These are phyloP conservation scores for Cenchrus purpureus DNA, from an alignment of 176 grass and related monocot species.

Conservation along the genomic window DNA sequence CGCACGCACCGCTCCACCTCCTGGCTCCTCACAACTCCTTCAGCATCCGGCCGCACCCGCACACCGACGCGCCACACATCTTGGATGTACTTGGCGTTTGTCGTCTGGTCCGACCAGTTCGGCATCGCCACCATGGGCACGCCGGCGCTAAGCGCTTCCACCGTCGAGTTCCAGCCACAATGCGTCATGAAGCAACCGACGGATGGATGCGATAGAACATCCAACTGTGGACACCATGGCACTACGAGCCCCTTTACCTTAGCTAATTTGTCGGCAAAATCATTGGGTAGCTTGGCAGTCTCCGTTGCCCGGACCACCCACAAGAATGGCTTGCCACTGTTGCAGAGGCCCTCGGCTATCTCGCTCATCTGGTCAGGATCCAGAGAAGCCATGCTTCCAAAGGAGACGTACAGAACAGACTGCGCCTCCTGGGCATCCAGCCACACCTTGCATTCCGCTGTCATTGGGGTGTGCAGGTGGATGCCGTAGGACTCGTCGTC, in stretches of 20 bases:
- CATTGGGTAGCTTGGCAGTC: constrained; percentile 21
- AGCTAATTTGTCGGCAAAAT: constrained; percentile 5
- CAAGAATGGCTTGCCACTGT: constrained; percentile 48
- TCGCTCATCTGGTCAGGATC: constrained; percentile 41
- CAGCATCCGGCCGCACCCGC: constrained; percentile 9
- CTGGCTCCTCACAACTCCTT: constrained; percentile 8
- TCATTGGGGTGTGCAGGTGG: constrained; percentile 40
- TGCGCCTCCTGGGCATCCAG: constrained; percentile 25
- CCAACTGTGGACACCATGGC: constrained; percentile 67
- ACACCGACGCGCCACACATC: constrained; percentile 64
- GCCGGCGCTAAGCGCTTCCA: constrained; percentile 36
- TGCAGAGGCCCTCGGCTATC: constrained; percentile 46
- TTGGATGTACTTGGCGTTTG: constrained; percentile 71
- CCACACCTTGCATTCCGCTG: constrained; percentile 17
- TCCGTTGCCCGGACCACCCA: constrained; percentile 60
- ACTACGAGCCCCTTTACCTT: constrained; percentile 31
- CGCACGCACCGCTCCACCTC: constrained; percentile 40
- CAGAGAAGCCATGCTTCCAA: constrained; percentile 56
- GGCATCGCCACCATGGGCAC: constrained; percentile 60
- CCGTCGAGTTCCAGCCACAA: constrained; percentile 72
- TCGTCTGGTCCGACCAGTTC: constrained; percentile 70
- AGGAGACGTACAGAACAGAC: constrained; percentile 60
- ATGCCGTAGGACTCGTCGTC: constrained; percentile 50
- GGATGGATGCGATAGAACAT: constrained; percentile 54
- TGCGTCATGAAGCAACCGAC: constrained; percentile 78